A percentile compares a stretch with the other conserved stretches of the same genome.
phyloP scores from a whole-genome alignment of 805 yeast species.

The Schwanniomyces yamadae region DNA sequence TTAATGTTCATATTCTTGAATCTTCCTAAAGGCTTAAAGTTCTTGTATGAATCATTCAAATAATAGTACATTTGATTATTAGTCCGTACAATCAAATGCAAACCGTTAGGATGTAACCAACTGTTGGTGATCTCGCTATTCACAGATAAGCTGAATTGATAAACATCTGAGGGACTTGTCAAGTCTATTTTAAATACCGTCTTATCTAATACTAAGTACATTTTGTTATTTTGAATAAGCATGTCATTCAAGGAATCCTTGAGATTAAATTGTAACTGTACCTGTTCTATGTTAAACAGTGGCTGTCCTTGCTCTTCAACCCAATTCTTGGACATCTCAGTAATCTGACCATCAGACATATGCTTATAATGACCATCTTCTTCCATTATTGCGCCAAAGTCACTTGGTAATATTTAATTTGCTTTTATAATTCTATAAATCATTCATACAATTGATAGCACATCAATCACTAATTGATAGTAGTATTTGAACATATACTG shows the following conservation, averaged over 20 bases:
- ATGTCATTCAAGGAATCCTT: constrained; percentile 21
- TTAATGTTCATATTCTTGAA: constrained; percentile 29
- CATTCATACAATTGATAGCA: too few relatives aligned
- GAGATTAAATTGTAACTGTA: constrained; percentile 39
- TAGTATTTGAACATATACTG: too few relatives aligned
- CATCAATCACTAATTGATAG: too few relatives aligned
- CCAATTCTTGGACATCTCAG: too few relatives aligned
- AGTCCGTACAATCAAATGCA: constrained; percentile 30
- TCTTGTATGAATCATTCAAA: constrained; percentile 28
- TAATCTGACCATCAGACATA: too few relatives aligned
- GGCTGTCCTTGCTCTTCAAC: constrained; percentile 5
- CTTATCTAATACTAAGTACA: constrained; percentile 28
- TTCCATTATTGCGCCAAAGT: too few relatives aligned
- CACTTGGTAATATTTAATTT: too few relatives aligned
- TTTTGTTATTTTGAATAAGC: constrained; percentile 31
- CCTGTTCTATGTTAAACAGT: constrained; percentile 32
- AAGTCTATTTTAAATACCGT: constrained; percentile 32
- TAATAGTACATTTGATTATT: constrained; percentile 25
- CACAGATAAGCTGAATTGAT: constrained; percentile 20
- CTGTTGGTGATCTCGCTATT: constrained; percentile 21
- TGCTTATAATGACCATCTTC: too few relatives aligned
- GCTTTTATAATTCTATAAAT: too few relatives aligned
- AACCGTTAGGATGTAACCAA: constrained; percentile 42
- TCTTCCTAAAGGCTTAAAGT: constrained; percentile 32
- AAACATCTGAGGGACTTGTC: constrained; percentile 33